phyloP scores from a whole-genome alignment of 2,329 filamentous ascomycete species.

The Diatrype stigma region DNA sequence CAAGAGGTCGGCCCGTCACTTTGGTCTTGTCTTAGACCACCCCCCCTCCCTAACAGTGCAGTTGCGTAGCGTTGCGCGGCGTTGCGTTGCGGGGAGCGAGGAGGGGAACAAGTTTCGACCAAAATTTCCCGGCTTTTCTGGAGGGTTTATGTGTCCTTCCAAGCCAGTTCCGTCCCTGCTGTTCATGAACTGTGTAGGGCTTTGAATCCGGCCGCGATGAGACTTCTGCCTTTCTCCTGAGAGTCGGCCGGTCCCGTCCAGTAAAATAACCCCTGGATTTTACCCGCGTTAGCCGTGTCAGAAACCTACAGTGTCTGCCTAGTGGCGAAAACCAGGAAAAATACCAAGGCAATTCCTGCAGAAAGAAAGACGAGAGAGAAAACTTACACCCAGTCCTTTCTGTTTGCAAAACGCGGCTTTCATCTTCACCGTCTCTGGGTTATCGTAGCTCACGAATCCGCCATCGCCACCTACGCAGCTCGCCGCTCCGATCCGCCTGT shows the following conservation, averaged over 20 bases:
- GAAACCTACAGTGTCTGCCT: not conserved
- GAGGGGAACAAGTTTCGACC: no score
- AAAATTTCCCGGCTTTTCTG: no score
- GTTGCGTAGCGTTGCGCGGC: no score
- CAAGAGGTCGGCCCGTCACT: no score
- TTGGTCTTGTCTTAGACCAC: no score
- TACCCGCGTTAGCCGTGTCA: not conserved
- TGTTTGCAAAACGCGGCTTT: constrained; percentile 72
- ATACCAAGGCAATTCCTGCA: no score
- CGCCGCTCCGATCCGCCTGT: constrained; percentile 64
- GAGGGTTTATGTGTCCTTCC: no score
- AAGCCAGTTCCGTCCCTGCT: no score
- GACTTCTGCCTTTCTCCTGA: constrained; percentile 50
- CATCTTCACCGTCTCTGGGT: constrained; percentile 67
- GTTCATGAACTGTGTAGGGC: constrained; percentile 48
- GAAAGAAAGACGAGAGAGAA: no score
- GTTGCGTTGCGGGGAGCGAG: no score
- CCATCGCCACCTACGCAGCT: constrained; percentile 70
- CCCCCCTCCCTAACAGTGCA: no score
- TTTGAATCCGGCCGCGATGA: constrained; percentile 56
- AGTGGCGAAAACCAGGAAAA: no score
- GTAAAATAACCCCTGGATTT: constrained; percentile 68
- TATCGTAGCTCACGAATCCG: constrained; percentile 78
- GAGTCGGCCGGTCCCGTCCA: constrained; percentile 75
- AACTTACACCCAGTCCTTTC: constrained; percentile 60